Conservation (phyloP, 208 protist genomes). For the Angomonas ambiguus region DNA sequence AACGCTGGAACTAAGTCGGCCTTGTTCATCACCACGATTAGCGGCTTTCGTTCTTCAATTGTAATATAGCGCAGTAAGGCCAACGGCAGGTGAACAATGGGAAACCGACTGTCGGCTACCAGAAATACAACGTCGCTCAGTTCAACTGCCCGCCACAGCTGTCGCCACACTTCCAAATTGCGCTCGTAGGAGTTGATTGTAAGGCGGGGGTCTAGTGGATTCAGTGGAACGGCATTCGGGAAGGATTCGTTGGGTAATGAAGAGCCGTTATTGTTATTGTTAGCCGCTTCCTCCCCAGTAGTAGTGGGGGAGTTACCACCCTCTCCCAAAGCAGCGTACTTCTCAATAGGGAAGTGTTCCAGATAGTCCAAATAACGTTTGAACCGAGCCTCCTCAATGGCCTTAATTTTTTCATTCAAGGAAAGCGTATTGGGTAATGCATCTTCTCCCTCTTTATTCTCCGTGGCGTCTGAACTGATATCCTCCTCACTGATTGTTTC, state of each 20-base stretch:
- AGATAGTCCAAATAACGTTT: conserved; percentile 33
- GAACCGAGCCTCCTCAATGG: conserved; percentile 49
- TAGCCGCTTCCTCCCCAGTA: background rate
- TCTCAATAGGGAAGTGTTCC: conserved; percentile 34
- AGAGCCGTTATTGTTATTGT: background rate
- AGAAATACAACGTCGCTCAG: conserved; percentile 93
- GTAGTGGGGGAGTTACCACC: too few species aligned
- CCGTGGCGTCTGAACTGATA: background rate
- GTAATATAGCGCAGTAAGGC: conserved; percentile 91
- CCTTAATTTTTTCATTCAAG: conserved; percentile 13
- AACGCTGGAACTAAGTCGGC: conserved; percentile 76
- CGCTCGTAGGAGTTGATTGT: conserved; percentile 93
- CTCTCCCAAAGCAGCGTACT: background rate
- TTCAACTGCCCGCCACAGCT: conserved; percentile 97
- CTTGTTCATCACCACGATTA: conserved; percentile 96
- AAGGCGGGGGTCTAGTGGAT: conserved; percentile 17
- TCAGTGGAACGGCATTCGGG: background rate
- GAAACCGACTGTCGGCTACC: conserved; percentile 94
- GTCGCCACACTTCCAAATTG: conserved; percentile 98
- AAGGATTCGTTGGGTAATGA: background rate
- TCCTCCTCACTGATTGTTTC: conserved; percentile 1
- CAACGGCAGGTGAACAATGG: conserved; percentile 92
- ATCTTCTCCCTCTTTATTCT: background rate
- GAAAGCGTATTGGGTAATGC: background rate
- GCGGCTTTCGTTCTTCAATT: conserved; percentile 73